These are phyloP conservation scores for Thalassiosira delicatula DNA, from an alignment of 352 stramenopile genomes.

Conservation along the genomic window DNA sequence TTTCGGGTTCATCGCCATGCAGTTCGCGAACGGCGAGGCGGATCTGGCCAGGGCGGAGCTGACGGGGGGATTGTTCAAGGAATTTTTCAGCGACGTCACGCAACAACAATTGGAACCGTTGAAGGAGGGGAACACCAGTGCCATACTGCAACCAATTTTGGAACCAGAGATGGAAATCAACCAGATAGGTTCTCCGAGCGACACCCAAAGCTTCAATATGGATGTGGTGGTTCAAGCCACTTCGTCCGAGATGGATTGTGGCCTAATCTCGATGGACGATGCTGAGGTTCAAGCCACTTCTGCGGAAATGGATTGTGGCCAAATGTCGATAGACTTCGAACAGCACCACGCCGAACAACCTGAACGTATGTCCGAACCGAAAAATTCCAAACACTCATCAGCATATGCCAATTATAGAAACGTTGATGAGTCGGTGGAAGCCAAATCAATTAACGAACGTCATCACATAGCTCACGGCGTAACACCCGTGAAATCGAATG, in stretches of 20 bases:
- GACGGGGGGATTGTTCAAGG: slow-evolving; percentile 41
- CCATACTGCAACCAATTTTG: slow-evolving; percentile 9
- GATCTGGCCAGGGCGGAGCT: slow-evolving; percentile 52
- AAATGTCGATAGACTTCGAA: no score
- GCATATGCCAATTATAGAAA: no score
- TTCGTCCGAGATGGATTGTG: slow-evolving; percentile 5
- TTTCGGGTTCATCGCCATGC: slow-evolving; percentile 57
- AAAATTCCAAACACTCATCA: no score
- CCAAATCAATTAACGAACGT: background rate
- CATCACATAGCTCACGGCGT: background rate
- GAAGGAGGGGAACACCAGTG: background rate
- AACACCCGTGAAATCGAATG: background rate
- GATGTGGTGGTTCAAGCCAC: slow-evolving; percentile 14
- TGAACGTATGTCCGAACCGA: no score
- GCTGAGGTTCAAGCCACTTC: no score
- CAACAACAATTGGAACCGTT: background rate
- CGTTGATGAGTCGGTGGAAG: background rate
- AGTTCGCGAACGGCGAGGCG: slow-evolving; percentile 61
- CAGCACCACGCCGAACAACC: no score
- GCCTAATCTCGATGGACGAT: background rate
- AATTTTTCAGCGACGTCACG: slow-evolving; percentile 26
- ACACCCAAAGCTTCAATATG: slow-evolving; percentile 6
- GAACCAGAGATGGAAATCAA: background rate
- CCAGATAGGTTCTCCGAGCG: background rate
- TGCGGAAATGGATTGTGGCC: no score